Evolutionary conservation across 1,284 basidiomycete species (phyloP), one percentile per base, ranked within the genome.

Genomic region (Microbotryomycetes sp.): DNA sequence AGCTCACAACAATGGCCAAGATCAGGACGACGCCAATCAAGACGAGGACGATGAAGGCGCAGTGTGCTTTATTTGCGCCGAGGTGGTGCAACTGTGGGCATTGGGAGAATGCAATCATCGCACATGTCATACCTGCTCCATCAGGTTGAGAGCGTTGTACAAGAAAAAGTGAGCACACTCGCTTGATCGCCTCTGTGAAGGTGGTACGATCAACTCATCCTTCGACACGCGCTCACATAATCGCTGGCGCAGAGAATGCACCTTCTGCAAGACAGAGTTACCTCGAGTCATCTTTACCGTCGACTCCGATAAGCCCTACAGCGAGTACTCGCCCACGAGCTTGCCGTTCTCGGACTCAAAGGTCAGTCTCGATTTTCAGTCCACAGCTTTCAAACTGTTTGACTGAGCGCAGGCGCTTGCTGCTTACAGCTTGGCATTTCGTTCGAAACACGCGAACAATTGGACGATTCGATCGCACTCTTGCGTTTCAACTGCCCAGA

Each of bases 191-290:
- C n/a, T n/a, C n/a, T n/a, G n/a, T n/a, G n/a, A n/a, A n/a, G n/a
- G n/a, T n/a, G n/a, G n/a, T n/a, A n/a, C n/a, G n/a, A n/a, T n/a
- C n/a, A n/a, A n/a, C n/a, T n/a, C n/a, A n/a, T n/a, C n/a, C n/a
- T n/a, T n/a, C n/a, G n/a, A n/a, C n/a, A n/a, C n/a, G n/a, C n/a
- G n/a, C n/a, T n/a, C n/a, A n/a, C n/a, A n/a, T n/a, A n/a, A n/a
- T n/a, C n/a, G n/a, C n/a, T n/a, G n/a, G n/a, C n/a, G n/a, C 36
- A 42, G 36, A 42, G 89, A 94, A 16, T 98, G 94, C 76, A 92
- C 93, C 2, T 96, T 96, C 75, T 98, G 96, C 82, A 98, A 97
- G 87, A 86, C 87, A 70, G 82, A 87, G 4, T 88, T 92, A 77
- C 81, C 83, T 1, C 82, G 83, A 1, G 82, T 96, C 28, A 84